Base-by-base conservation (phyloP, 176 grass and related monocot species). In the Triticum dicoccoides region DNA sequence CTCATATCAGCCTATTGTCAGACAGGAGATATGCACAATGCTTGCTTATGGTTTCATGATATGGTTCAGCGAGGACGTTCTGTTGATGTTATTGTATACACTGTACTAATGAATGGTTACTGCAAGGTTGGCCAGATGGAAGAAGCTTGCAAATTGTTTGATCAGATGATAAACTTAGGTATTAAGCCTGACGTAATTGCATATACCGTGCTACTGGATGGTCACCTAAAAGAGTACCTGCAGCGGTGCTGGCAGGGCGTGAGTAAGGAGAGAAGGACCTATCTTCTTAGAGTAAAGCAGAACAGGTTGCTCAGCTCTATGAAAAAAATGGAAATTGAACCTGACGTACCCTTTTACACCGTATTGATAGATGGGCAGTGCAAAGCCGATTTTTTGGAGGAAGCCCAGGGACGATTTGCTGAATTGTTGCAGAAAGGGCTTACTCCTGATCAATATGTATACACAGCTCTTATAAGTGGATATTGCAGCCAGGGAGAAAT, bases 351-450 rank as follows among this genome's bases (percentile, higher is more conserved):
- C 14, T 97, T 82, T 74, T 97, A 97, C 63, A 97, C 92, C n/a
- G 90, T 93, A 72, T 88, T 97, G 89, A 93, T 97, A 82, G 73
- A 97, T 92, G 87, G 89, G 3, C 82, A 84, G 8, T 97, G 95
- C 81, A 97, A 95, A 88, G 69, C 90, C 58, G 82, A 84, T 63
- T 88, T 80, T 91, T 64, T 97, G 38, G 56, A 90, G 72, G 82
- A 88, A 88, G 95, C 95, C 38, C 76, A 37, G 38, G 72, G 68
- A 78, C 58, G 86, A 47, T 93, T 97, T 65, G 84, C 95, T 90
- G 88, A 94, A 78, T 91, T 97, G 92, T 47, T 88, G 64, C 69
- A 77, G 38, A 82, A 91, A 73, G 90, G 89, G 76, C 76, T 97
- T 83, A 68, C 52, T 73, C 90, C 86, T 86, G 90, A 97, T 88